These are phyloP conservation scores for Arthroderma sp. DNA, from an alignment of 2,329 filamentous ascomycete genomes.

Conservation along the genomic window DNA sequence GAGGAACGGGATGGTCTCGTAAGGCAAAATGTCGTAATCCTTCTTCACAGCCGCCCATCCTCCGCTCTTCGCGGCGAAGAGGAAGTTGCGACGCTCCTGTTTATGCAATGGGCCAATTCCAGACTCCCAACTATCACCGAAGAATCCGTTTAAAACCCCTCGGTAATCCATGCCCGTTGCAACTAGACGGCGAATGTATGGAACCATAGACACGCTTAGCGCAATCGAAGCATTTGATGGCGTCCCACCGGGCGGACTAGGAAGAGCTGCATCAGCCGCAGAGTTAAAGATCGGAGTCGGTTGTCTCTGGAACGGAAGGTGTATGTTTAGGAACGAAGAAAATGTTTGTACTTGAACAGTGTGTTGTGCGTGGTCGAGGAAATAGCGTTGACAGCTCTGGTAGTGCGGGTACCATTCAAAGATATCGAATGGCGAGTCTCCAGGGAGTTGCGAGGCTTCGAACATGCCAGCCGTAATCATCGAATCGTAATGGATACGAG, in stretches of 20 bases:
- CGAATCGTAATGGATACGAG: slow-evolving; percentile 24
- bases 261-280: slow-evolving; percentile 18
- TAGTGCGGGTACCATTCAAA: slow-evolving; percentile 90
- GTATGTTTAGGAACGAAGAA: slow-evolving; percentile 83
- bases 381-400: slow-evolving; percentile 80
- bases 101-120: slow-evolving; percentile 77
- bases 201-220: slow-evolving; percentile 56
- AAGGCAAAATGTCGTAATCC: slow-evolving; percentile 74
- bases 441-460: slow-evolving; percentile 26
- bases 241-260: slow-evolving; percentile 36
- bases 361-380: slow-evolving; percentile 82
- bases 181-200: slow-evolving; percentile 80
- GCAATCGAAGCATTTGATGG: slow-evolving; percentile 28
- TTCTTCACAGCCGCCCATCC: slow-evolving; percentile 82
- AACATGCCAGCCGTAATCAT: slow-evolving; percentile 28
- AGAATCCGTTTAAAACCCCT: slow-evolving; percentile 84
- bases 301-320: slow-evolving; percentile 68
- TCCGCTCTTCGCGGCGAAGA: slow-evolving; percentile 88
- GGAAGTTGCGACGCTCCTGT: slow-evolving; percentile 80
- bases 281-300: slow-evolving; percentile 38
- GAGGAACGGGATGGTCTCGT: slow-evolving; percentile 79
- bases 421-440: slow-evolving; percentile 45
- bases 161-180: slow-evolving; percentile 84
- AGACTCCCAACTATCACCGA: slow-evolving; percentile 78
- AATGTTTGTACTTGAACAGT: slow-evolving; percentile 72